Evolutionary conservation across 2,329 filamentous ascomycete species (phyloP).

Genomic region (Colletotrichum kahawae): DNA sequence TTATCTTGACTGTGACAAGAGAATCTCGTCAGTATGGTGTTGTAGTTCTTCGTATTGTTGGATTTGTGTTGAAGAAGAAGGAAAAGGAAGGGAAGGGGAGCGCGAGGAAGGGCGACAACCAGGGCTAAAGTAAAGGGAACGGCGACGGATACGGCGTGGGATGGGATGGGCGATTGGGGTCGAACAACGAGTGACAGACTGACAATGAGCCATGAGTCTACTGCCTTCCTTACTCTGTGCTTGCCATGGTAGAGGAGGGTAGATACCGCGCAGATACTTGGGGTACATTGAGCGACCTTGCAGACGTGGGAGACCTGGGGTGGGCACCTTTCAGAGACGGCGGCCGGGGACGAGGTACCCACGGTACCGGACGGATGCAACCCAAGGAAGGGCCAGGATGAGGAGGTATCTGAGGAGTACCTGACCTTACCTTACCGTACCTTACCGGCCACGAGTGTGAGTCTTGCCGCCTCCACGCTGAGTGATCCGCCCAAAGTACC

Average conservation of each 20-base stretch:
- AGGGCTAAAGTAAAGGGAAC: slow-evolving; percentile 29
- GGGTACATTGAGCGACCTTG: not conserved
- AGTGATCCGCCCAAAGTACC: not conserved
- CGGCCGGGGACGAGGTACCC: slow-evolving; percentile 9
- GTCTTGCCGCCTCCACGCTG: not conserved
- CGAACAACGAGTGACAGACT: slow-evolving; percentile 10
- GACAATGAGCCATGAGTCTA: not conserved
- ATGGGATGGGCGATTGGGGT: slow-evolving; percentile 9
- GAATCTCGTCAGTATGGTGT: slow-evolving; percentile 57
- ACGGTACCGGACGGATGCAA: slow-evolving; percentile 20
- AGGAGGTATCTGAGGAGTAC: not conserved
- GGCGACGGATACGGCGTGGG: slow-evolving; percentile 25
- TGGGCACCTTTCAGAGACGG: not conserved
- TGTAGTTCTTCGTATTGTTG: slow-evolving; percentile 48
- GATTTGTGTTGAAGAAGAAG: slow-evolving; percentile 51
- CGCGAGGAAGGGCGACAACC: slow-evolving; percentile 24
- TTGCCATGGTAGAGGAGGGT: not conserved
- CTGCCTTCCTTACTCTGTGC: not conserved
- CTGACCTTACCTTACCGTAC: not conserved
- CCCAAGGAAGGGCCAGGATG: not conserved
- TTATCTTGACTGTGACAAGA: slow-evolving; percentile 65
- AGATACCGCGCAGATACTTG: slow-evolving; percentile 3
- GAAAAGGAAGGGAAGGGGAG: slow-evolving; percentile 39
- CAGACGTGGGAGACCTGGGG: slow-evolving; percentile 3
- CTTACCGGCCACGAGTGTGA: not conserved